These are phyloP conservation scores for Populus deltoides DNA, from an alignment of 345 rosid genomes.

Conservation along the genomic window DNA sequence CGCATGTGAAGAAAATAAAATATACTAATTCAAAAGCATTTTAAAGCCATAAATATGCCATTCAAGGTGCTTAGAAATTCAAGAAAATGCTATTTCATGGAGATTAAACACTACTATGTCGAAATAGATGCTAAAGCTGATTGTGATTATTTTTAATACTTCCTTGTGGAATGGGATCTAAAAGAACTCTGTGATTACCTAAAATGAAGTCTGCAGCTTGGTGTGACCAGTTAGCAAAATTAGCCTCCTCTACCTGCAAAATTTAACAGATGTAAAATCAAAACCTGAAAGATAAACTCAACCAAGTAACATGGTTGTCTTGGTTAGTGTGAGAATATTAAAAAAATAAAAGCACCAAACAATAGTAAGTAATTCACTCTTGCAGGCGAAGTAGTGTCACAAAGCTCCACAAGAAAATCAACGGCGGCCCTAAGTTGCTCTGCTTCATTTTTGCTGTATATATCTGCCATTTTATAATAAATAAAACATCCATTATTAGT, in stretches of 20 bases:
- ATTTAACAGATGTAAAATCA: background rate
- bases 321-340: background rate
- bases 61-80: too few species aligned
- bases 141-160: background rate
- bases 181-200: constrained; percentile 38
- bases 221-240: constrained; percentile 80
- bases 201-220: constrained; percentile 88
- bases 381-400: constrained; percentile 47
- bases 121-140: background rate
- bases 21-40: background rate
- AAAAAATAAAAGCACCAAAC: background rate
- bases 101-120: background rate
- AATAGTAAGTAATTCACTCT: constrained; percentile 23
- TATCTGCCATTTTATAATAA: constrained; percentile 39
- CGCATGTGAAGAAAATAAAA: background rate
- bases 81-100: background rate
- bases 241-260: constrained; percentile 50
- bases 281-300: background rate
- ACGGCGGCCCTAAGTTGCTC: constrained; percentile 70
- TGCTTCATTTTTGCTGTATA: constrained; percentile 47
- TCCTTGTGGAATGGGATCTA: background rate
- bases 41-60: too few species aligned
- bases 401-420: constrained; percentile 77
- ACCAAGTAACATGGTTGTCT: background rate
- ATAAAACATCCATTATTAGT: constrained; percentile 6